Conservation (phyloP, 768 basidiomycete species). For the Rubroboletus pulcherrimus region DNA sequence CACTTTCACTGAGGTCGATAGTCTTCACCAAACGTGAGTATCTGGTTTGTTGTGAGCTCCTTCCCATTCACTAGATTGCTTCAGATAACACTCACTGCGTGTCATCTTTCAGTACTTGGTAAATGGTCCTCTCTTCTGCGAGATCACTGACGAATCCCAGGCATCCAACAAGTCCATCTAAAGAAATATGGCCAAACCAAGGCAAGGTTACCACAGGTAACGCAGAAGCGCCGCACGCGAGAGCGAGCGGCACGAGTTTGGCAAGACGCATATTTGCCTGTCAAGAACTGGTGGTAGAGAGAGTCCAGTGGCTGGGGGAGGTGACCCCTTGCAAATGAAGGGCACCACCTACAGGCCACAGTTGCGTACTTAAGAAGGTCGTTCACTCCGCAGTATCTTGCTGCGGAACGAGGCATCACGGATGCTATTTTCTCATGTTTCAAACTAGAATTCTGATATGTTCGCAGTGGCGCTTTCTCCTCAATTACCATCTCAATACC, state of each 20-base stretch:
- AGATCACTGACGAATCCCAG: constrained; percentile 1
- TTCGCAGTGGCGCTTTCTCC: too few species aligned
- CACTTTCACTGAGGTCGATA: constrained; percentile 14
- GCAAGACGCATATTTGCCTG: constrained; percentile 16
- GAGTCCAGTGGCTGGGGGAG: background rate
- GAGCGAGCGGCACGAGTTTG: constrained; percentile 7
- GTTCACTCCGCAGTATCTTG: constrained; percentile 6
- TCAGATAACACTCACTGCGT: constrained; percentile 2
- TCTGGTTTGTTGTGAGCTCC: background rate
- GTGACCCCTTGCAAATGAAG: background rate
- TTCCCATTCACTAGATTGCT: background rate
- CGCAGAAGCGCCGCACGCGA: constrained; percentile 13
- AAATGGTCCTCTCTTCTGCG: constrained; percentile 7
- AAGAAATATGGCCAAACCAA: constrained; percentile 23
- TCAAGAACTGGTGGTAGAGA: background rate
- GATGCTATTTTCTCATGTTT: background rate
- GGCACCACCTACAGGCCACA: too few species aligned
- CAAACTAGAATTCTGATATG: too few species aligned
- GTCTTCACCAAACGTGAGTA: constrained; percentile 13
- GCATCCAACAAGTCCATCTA: constrained; percentile 9
- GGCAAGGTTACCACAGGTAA: constrained; percentile 17
- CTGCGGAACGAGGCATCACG: background rate
- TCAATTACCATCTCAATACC: background rate
- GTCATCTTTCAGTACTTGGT: constrained; percentile 12
- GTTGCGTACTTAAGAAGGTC: too few species aligned